Evolutionary conservation across 169 alveolate genomes (phyloP), one percentile per base, ranked within the genome.

Genomic region (Babesia gibsoni): DNA sequence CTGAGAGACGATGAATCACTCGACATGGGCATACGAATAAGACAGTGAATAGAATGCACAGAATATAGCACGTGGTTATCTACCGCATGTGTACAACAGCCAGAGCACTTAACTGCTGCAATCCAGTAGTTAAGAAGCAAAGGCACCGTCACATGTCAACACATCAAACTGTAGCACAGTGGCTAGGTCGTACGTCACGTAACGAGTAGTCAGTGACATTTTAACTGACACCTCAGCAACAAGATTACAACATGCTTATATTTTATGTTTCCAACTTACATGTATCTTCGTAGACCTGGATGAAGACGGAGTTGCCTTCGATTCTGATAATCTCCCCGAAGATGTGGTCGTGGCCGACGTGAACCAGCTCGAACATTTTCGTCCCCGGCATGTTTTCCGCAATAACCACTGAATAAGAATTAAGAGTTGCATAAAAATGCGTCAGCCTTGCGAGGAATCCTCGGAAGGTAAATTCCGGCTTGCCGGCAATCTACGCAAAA

Each of bases 351-450:
- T 97, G 96, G 29, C 99, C 99, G 2, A 93, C 97, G 43, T 93
- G 93, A 18, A 96, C 99, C 56, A 97, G 81, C 63, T 97, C 99
- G 82, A 92, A 97, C 99, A 97, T 97, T 85, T 96, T 95, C 36
- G 99, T 94, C 41, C 99, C 99, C 61, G 98, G 95, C 99, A 97
- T 97, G 36, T 94, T 94, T 61, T 96, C 98, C 41, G 99, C 99
- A 23, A 97, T 97, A 67, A 97, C 99, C 88, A 97, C 96, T 93
- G 82, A 37, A 61, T 25, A 58, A 20, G 42, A 1, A 70, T 70
- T 29, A 22, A 41, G 27, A 25, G 14, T 9, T 9, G 9, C 20
- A 25, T 6, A 16, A 23, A 46, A 46, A 9, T 46, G 23, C 12
- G 20, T 39, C 56, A 12, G 12, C 18, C 18, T 7, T 46, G 33